Evolutionary conservation across 371 early-diverging fungal species (phyloP).

Genomic region (Mortierella sp.): DNA sequence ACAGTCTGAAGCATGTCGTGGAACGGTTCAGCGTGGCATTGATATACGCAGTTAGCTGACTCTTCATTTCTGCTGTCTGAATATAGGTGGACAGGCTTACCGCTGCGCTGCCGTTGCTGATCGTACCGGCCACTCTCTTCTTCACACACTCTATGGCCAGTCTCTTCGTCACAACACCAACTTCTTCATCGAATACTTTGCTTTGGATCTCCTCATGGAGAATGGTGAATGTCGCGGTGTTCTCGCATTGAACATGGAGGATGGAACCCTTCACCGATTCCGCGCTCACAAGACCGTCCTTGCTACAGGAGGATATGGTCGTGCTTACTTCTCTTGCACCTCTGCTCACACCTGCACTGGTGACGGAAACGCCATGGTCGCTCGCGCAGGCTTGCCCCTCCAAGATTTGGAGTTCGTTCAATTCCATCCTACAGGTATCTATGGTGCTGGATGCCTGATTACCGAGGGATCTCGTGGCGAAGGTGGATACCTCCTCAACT

Average conservation of each 20-base stretch:
- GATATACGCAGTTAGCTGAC: neutral
- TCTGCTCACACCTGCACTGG: conserved; percentile 99
- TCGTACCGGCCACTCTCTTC: conserved; percentile 97
- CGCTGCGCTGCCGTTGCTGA: conserved; percentile 98
- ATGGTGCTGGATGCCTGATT: conserved; percentile 97
- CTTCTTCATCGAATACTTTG: conserved; percentile 99
- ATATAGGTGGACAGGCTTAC: conserved; percentile 93
- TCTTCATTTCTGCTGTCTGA: neutral
- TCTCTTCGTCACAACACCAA: conserved; percentile 95
- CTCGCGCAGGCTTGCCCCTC: conserved; percentile 90
- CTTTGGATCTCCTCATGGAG: conserved; percentile 98
- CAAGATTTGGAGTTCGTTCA: conserved; percentile 98
- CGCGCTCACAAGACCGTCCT: conserved; percentile 97
- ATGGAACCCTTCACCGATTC: conserved; percentile 97
- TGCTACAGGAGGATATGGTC: conserved; percentile 98
- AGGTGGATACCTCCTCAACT: conserved; percentile 94
- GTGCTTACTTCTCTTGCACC: conserved; percentile 98
- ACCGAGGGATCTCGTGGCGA: conserved; percentile 98
- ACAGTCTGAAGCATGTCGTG: neutral
- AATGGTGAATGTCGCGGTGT: conserved; percentile 97
- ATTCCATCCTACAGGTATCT: conserved; percentile 98
- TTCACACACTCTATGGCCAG: conserved; percentile 98
- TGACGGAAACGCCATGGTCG: conserved; percentile 97
- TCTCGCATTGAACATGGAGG: conserved; percentile 96
- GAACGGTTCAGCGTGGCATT: no score